These are phyloP conservation scores for Botrytis deweyae DNA, from an alignment of 2,329 filamentous ascomycete genomes.

Conservation along the genomic window DNA sequence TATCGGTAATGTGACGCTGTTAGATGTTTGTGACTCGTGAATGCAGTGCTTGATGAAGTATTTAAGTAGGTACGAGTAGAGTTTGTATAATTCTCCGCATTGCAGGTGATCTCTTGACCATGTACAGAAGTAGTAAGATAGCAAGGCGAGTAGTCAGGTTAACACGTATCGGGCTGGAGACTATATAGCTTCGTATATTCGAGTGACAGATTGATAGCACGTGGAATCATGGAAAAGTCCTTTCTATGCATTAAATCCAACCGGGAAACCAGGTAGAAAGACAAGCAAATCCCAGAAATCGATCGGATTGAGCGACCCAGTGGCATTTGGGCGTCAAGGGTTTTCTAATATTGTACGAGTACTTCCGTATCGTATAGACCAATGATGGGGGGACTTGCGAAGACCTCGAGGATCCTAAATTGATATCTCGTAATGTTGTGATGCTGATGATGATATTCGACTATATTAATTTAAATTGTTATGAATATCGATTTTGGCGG, in stretches of 20 bases:
- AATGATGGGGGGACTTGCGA: background rate
- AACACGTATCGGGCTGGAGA: background rate
- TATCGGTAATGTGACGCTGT: background rate
- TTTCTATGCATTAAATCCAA: background rate
- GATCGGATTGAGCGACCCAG: background rate
- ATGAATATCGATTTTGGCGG: background rate
- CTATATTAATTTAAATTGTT: background rate
- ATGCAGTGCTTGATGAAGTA: slow-evolving; percentile 7
- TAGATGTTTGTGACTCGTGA: background rate
- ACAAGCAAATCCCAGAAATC: background rate
- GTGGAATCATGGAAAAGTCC: background rate
- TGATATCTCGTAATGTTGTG: background rate
- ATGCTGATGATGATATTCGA: background rate
- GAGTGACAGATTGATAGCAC: background rate
- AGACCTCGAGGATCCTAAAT: background rate
- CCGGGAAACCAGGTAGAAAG: background rate
- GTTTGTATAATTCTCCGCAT: background rate
- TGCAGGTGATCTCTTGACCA: slow-evolving; percentile 6
- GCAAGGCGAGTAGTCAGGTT: background rate
- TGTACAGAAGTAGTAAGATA: background rate
- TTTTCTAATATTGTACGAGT: background rate
- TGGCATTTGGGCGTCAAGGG: slow-evolving; percentile 12
- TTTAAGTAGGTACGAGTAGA: background rate
- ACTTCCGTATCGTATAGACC: background rate
- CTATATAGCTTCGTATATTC: background rate